A percentile compares a stretch with the other conserved stretches of the same genome.
Conservation (phyloP, 345 rosid genomes). For the Acer yangbiense region DNA sequence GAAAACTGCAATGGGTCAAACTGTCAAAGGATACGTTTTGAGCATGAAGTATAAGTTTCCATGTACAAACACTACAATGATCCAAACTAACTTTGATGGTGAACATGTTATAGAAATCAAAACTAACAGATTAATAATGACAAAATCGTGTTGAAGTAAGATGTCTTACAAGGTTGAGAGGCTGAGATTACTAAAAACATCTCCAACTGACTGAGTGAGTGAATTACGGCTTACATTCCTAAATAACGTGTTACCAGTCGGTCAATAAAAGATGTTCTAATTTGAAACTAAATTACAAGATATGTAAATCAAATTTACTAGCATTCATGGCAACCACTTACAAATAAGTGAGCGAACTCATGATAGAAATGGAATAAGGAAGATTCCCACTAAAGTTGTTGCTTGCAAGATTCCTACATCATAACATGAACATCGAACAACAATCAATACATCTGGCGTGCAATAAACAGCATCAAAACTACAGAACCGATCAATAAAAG, state of each 20-base stretch:
- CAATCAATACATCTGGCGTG: slow-evolving; percentile 10
- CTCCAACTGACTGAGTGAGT: slow-evolving; percentile 67
- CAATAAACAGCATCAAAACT: slow-evolving; percentile 14
- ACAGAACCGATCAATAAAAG: slow-evolving; percentile 15
- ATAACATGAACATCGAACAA: slow-evolving; percentile 13
- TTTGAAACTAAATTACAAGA: slow-evolving; percentile 10
- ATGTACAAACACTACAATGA: neutral
- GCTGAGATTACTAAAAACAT: slow-evolving; percentile 59
- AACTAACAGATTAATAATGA: neutral
- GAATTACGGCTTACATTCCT: slow-evolving; percentile 88
- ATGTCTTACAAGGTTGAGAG: slow-evolving; percentile 70
- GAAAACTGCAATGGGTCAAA: neutral
- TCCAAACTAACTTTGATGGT: neutral
- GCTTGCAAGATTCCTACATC: slow-evolving; percentile 84
- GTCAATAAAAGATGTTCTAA: slow-evolving; percentile 10
- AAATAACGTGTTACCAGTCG: slow-evolving; percentile 19
- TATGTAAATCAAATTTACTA: slow-evolving; percentile 13
- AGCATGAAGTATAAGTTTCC: neutral
- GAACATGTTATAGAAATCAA: slow-evolving; percentile 1
- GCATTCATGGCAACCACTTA: slow-evolving; percentile 48
- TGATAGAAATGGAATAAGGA: slow-evolving; percentile 84
- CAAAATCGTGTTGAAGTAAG: slow-evolving; percentile 15
- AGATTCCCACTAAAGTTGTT: slow-evolving; percentile 88
- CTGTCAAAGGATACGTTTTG: neutral
- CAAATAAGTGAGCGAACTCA: slow-evolving; percentile 75